These are phyloP conservation scores for Pythium monospermum DNA, from an alignment of 352 stramenopile species.

Conservation along the genomic window DNA sequence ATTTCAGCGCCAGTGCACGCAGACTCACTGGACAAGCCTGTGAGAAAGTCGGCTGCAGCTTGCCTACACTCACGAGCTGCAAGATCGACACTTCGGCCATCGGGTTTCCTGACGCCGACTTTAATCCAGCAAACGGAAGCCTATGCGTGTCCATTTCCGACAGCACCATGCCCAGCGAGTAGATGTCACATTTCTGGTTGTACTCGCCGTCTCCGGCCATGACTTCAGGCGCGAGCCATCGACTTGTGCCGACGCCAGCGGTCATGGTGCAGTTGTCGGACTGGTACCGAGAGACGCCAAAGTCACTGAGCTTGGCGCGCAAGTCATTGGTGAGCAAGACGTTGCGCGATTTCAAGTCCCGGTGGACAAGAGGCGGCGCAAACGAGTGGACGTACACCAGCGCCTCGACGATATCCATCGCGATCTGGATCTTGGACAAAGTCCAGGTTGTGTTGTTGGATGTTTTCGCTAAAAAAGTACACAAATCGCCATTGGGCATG, in stretches of 20 bases:
- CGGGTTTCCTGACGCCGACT: background rate
- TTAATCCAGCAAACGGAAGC: constrained; percentile 17
- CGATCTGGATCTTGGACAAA: too few relatives aligned
- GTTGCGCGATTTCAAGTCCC: constrained; percentile 19
- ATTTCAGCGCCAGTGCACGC: background rate
- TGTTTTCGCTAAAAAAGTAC: too few relatives aligned
- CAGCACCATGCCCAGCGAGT: constrained; percentile 14
- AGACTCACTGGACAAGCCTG: background rate
- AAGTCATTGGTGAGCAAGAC: constrained; percentile 6
- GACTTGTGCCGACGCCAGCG: constrained; percentile 10
- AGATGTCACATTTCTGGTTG: constrained; percentile 12
- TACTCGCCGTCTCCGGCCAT: constrained; percentile 12
- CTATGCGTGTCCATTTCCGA: constrained; percentile 13
- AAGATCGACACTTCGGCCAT: constrained; percentile 10
- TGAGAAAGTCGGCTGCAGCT: constrained; percentile 1
- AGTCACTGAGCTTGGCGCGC: constrained; percentile 16
- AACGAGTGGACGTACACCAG: too few relatives aligned
- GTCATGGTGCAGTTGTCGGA: constrained; percentile 14
- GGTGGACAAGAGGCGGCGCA: constrained; percentile 3
- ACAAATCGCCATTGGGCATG: background rate
- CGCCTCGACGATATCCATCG: too few relatives aligned
- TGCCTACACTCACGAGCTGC: background rate
- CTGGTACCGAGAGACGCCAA: constrained; percentile 5
- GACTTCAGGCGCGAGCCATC: constrained; percentile 18
- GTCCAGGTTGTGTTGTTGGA: too few relatives aligned